A percentile compares a stretch with the other conserved stretches of the same genome.
phyloP scores from a whole-genome alignment of 2,329 filamentous ascomycete species.

The Aspergillus cejpii region DNA sequence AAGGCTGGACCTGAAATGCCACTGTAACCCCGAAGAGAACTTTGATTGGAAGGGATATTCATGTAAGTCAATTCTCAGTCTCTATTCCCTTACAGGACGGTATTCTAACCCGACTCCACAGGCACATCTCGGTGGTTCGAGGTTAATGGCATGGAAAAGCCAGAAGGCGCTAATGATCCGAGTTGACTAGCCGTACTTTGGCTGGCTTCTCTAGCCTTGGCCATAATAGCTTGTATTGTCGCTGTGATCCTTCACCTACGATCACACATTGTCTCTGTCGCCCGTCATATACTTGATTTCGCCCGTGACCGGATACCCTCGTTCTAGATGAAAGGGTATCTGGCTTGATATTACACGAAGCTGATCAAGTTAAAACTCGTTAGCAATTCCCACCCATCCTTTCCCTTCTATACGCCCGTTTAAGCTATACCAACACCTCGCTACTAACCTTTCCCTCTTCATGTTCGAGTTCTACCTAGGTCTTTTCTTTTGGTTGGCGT shows the following conservation, averaged over 20 bases:
- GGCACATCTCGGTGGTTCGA: constrained; percentile 84
- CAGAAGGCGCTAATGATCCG: constrained; percentile 74
- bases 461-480: not conserved
- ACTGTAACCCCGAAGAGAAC: constrained; percentile 92
- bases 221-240: constrained; percentile 15
- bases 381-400: not conserved
- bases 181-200: constrained; percentile 36
- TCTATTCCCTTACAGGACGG: not conserved
- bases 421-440: not conserved
- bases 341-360: not conserved
- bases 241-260: constrained; percentile 18
- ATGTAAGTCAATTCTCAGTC: constrained; percentile 55
- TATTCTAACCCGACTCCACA: constrained; percentile 30
- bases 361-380: no score
- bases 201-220: constrained; percentile 16
- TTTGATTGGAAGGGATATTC: constrained; percentile 99
- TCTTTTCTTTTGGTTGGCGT: not conserved
- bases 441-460: not conserved
- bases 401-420: not conserved
- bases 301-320: not conserved
- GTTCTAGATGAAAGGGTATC: not conserved
- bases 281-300: constrained; percentile 1
- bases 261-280: constrained; percentile 8
- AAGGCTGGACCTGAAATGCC: constrained; percentile 77
- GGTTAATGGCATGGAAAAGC: constrained; percentile 71